Percentiles rank a stretch among this genome's conserved stretches.
Evolutionary conservation across 2,329 filamentous ascomycete genomes (phyloP).

Genomic region (Ophiostoma ips): DNA sequence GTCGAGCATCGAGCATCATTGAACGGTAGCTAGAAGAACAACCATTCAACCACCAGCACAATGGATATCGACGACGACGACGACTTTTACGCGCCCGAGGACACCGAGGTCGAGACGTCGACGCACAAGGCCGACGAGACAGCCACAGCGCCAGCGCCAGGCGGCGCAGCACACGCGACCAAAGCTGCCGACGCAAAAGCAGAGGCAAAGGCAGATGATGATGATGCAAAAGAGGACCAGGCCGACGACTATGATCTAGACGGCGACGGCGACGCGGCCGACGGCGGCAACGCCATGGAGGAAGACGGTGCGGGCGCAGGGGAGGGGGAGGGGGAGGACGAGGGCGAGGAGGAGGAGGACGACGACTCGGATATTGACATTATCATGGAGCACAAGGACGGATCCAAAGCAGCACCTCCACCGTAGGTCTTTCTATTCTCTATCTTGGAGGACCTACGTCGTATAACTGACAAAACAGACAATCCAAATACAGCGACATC

Average conservation of each 20-base stretch:
- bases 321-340: conserved; percentile 39
- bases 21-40: too few species aligned
- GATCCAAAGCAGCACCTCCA: conserved; percentile 44
- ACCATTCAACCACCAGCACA: conserved; percentile 10
- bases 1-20: too few species aligned
- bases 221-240: conserved; percentile 17
- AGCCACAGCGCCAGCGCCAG: too few species aligned
- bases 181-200: not conserved
- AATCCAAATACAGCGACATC: conserved; percentile 50
- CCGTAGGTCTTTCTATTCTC: conserved; percentile 29
- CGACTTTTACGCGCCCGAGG: conserved; percentile 51
- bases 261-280: conserved; percentile 27
- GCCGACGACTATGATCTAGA: conserved; percentile 54
- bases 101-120: conserved; percentile 27
- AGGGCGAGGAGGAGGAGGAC: conserved; percentile 36
- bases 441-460: not conserved
- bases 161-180: not conserved
- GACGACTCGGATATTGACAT: conserved; percentile 45
- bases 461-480: conserved; percentile 23
- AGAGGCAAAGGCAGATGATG: conserved; percentile 30
- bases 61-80: conserved; percentile 59
- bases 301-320: conserved; percentile 45
- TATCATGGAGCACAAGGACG: conserved; percentile 53
- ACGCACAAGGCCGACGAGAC: conserved; percentile 15
- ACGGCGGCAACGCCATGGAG: conserved; percentile 37